phyloP scores from a whole-genome alignment of 225 moss, liverwort and hornwort species.

The Ulota crispa region DNA sequence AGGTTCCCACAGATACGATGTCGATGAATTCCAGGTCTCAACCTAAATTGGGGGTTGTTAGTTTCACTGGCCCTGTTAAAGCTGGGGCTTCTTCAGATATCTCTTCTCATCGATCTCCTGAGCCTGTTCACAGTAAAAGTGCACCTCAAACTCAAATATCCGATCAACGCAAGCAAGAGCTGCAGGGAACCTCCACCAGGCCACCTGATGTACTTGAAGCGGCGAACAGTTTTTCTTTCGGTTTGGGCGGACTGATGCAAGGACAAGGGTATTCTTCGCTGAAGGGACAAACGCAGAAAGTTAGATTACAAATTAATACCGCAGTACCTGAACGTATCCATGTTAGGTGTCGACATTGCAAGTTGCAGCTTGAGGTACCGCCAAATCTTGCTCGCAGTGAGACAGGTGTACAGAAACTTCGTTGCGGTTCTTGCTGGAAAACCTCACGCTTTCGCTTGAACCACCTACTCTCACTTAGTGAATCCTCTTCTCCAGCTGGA shows the following conservation, averaged over 20 bases:
- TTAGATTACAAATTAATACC: conserved; percentile 60
- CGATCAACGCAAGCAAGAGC: conserved; percentile 34
- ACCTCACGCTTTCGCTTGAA: conserved; percentile 68
- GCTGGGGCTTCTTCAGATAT: conserved; percentile 29
- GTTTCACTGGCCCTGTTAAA: conserved; percentile 9
- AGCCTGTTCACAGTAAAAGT: conserved; percentile 34
- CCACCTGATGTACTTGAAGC: conserved; percentile 28
- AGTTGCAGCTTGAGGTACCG: conserved; percentile 65
- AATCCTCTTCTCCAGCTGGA: conserved; percentile 45
- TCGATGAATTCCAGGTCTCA: conserved; percentile 22
- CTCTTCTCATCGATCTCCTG: conserved; percentile 35
- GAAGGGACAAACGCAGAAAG: conserved; percentile 38
- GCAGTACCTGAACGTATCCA: conserved; percentile 71
- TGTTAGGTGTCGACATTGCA: conserved; percentile 80
- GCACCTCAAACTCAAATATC: conserved; percentile 29
- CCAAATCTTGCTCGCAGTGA: conserved; percentile 58
- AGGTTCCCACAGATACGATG: conserved; percentile 23
- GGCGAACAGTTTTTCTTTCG: conserved; percentile 36
- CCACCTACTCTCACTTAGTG: conserved; percentile 46
- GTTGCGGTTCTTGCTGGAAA: conserved; percentile 84
- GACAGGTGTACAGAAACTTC: conserved; percentile 68
- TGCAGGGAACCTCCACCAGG: conserved; percentile 16
- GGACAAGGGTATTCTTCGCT: conserved; percentile 34
- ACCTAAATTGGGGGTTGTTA: conserved; percentile 21
- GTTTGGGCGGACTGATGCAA: conserved; percentile 30